phyloP scores from a whole-genome alignment of 2,329 filamentous ascomycete species.

The Fusarium illudens region DNA sequence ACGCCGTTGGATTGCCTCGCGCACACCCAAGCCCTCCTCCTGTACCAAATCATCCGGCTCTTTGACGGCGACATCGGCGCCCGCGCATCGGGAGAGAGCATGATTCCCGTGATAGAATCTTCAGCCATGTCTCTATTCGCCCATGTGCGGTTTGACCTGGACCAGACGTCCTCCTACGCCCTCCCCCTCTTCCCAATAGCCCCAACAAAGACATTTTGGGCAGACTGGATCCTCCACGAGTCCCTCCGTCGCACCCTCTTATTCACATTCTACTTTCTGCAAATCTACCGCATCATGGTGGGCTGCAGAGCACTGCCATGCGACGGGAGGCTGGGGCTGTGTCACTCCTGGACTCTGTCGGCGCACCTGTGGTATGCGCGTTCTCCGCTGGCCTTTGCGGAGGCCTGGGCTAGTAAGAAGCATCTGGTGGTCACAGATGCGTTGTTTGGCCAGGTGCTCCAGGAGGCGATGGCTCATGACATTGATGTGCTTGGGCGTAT shows the following conservation, averaged over 20 bases:
- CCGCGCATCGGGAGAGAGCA: slow-evolving; percentile 50
- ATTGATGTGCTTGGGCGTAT: slow-evolving; percentile 55
- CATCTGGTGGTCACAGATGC: slow-evolving; percentile 48
- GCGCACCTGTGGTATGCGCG: slow-evolving; percentile 50
- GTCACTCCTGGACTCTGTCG: slow-evolving; percentile 52
- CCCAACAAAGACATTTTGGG: slow-evolving; percentile 57
- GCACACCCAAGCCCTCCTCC: slow-evolving; percentile 57
- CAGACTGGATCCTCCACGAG: slow-evolving; percentile 61
- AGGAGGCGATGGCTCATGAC: slow-evolving; percentile 51
- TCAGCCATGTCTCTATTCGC: slow-evolving; percentile 46
- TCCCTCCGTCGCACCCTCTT: slow-evolving; percentile 62
- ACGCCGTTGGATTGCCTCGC: slow-evolving; percentile 47
- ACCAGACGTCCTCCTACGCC: slow-evolving; percentile 6
- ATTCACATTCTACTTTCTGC: slow-evolving; percentile 56
- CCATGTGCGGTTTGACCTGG: slow-evolving; percentile 45
- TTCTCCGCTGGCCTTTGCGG: slow-evolving; percentile 49
- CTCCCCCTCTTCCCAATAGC: slow-evolving; percentile 50
- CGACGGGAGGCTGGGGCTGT: slow-evolving; percentile 43
- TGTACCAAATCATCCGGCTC: slow-evolving; percentile 60
- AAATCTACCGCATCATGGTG: slow-evolving; percentile 48
- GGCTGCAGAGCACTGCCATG: slow-evolving; percentile 40
- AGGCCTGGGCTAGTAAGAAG: slow-evolving; percentile 48
- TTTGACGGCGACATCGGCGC: slow-evolving; percentile 60
- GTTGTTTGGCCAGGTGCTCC: slow-evolving; percentile 40
- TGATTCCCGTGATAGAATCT: slow-evolving; percentile 46